Conservation (phyloP, 768 basidiomycete species). For the Termitomyces heimii region DNA sequence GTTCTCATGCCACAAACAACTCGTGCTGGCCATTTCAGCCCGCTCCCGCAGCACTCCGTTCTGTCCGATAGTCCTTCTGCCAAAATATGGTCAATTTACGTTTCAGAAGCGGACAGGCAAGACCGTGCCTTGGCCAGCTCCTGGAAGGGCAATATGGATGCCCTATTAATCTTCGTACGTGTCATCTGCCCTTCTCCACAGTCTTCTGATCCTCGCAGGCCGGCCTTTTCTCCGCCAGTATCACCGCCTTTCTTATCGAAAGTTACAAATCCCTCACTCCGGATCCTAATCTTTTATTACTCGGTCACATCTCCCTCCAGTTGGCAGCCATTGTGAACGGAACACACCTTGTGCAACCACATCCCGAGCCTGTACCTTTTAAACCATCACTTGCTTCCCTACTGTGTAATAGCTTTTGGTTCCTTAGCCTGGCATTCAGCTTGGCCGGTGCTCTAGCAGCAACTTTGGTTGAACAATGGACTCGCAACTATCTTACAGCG, state of each 20-base stretch:
- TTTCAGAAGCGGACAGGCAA: conserved; percentile 14
- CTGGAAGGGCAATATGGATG: conserved; percentile 17
- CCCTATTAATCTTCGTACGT: conserved; percentile 15
- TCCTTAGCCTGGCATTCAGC: conserved; percentile 37
- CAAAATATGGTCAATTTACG: conserved; percentile 16
- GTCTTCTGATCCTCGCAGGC: conserved; percentile 10
- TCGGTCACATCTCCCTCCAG: conserved; percentile 12
- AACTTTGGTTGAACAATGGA: conserved; percentile 44
- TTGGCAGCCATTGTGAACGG: conserved; percentile 9
- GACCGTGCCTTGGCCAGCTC: conserved; percentile 12
- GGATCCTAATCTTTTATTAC: conserved; percentile 3
- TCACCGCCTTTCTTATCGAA: conserved; percentile 19
- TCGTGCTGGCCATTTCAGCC: conserved; percentile 4
- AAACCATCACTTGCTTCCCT: conserved; percentile 21
- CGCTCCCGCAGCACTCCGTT: background rate
- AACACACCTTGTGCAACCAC: background rate
- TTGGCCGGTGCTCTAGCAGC: conserved; percentile 34
- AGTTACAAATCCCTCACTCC: conserved; percentile 13
- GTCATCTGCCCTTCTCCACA: background rate
- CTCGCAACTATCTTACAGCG: conserved; percentile 29
- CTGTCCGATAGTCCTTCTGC: conserved; percentile 4
- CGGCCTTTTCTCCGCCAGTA: conserved; percentile 17
- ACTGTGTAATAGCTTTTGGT: conserved; percentile 37
- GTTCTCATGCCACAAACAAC: background rate
- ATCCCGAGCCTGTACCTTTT: conserved; percentile 8